Conservation (phyloP, 352 stramenopile species). For the Phytophthora megakarya region DNA sequence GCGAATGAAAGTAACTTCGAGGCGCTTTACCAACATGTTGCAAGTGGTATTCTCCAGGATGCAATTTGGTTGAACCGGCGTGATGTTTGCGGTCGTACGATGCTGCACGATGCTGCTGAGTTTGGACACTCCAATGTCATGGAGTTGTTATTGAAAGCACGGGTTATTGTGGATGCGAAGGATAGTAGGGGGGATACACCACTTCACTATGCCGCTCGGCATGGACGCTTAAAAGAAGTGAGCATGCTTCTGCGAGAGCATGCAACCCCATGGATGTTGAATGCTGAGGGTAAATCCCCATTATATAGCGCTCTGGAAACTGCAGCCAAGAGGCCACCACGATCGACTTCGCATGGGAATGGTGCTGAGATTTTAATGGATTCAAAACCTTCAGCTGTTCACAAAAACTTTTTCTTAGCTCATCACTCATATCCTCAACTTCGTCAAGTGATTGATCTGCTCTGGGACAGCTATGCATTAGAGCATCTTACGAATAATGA, state of each 20-base stretch:
- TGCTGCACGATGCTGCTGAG: slow-evolving; percentile 70
- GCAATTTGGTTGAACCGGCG: slow-evolving; percentile 52
- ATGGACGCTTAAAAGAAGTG: slow-evolving; percentile 53
- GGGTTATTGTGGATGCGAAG: slow-evolving; percentile 46
- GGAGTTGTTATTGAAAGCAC: slow-evolving; percentile 51
- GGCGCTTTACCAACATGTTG: slow-evolving; percentile 54
- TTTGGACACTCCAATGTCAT: slow-evolving; percentile 56
- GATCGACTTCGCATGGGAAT: not conserved
- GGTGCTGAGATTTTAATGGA: not conserved
- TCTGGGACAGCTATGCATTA: slow-evolving; percentile 58
- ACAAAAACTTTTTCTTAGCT: slow-evolving; percentile 46
- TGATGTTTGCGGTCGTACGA: slow-evolving; percentile 58
- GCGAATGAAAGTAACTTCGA: slow-evolving; percentile 66
- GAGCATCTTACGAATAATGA: slow-evolving; percentile 38
- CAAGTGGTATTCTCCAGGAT: slow-evolving; percentile 40
- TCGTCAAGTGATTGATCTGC: slow-evolving; percentile 67
- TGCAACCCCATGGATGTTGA: slow-evolving; percentile 44
- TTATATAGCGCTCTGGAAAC: slow-evolving; percentile 57
- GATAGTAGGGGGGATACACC: slow-evolving; percentile 59
- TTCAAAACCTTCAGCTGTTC: slow-evolving; percentile 8
- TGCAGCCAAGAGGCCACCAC: slow-evolving; percentile 24
- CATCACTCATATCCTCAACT: slow-evolving; percentile 52
- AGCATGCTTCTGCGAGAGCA: slow-evolving; percentile 54
- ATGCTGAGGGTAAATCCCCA: slow-evolving; percentile 59
- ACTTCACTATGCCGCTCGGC: slow-evolving; percentile 58